A percentile compares a stretch with the other conserved stretches of the same genome.
These are phyloP conservation scores for Urochloa ruziziensis DNA, from an alignment of 176 grass and related monocot genomes.

Conservation along the genomic window DNA sequence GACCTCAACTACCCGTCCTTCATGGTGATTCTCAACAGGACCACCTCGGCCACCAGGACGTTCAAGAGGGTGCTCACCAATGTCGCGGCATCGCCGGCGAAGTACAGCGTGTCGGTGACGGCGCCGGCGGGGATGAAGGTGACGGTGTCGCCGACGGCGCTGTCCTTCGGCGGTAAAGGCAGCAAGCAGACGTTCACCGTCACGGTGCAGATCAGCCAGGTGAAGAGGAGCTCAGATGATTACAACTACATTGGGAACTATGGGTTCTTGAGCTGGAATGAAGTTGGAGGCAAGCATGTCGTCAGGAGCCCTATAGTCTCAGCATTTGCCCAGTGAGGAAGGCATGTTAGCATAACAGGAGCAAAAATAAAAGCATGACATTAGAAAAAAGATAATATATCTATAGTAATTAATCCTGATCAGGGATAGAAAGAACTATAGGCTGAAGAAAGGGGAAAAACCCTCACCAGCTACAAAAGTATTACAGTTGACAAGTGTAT, in stretches of 20 bases:
- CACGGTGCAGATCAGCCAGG: constrained; percentile 45
- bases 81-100: constrained; percentile 6
- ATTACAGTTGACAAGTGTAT: constrained; percentile 10
- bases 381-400: constrained; percentile 9
- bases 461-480: constrained; percentile 8
- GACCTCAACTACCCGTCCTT: constrained; percentile 83
- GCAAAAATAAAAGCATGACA: constrained; percentile 20
- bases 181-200: constrained; percentile 58
- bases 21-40: constrained; percentile 58
- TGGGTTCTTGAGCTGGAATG: constrained; percentile 79
- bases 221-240: constrained; percentile 16
- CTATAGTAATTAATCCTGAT: constrained; percentile 12
- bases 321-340: constrained; percentile 45
- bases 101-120: constrained; percentile 36
- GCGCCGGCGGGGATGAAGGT: constrained; percentile 56
- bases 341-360: neutral
- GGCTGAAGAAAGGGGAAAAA: neutral
- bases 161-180: constrained; percentile 52
- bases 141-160: constrained; percentile 37
- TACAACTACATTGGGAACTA: constrained; percentile 54
- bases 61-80: constrained; percentile 68
- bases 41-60: constrained; percentile 33
- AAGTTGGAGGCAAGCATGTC: constrained; percentile 69
- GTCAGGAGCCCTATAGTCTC: constrained; percentile 75
- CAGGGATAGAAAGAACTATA: constrained; percentile 15